Evolutionary conservation across 1,139 yeast species (phyloP).

Genomic region (Yamadazyma taylorii): DNA sequence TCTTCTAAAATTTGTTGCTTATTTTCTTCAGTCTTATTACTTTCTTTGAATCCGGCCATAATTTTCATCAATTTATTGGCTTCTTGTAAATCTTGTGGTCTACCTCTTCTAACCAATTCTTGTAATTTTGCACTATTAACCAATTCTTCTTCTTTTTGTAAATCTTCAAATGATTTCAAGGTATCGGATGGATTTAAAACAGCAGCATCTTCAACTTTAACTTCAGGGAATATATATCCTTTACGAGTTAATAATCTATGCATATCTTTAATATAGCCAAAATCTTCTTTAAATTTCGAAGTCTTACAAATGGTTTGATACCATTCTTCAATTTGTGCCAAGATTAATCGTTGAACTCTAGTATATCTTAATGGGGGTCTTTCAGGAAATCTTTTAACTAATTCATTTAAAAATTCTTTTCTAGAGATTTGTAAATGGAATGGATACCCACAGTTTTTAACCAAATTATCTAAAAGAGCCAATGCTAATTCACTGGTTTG

Average conservation of each 20-base stretch:
- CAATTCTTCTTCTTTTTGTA: conserved; percentile 87
- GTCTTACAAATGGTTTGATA: conserved; percentile 92
- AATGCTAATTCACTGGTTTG: conserved; percentile 67
- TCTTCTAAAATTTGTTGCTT: conserved; percentile 82
- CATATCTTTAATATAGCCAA: conserved; percentile 93
- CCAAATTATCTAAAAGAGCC: conserved; percentile 77
- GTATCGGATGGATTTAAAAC: conserved; percentile 92
- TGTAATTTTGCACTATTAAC: conserved; percentile 95
- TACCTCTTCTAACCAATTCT: conserved; percentile 92
- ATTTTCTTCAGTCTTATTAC: conserved; percentile 58
- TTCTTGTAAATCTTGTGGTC: conserved; percentile 92
- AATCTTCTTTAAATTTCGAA: conserved; percentile 85
- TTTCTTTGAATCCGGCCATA: conserved; percentile 97
- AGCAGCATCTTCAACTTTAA: conserved; percentile 87
- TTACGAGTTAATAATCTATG: conserved; percentile 84
- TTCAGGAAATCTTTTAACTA: conserved; percentile 92
- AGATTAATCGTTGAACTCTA: conserved; percentile 76
- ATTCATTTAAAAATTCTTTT: conserved; percentile 89
- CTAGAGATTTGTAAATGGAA: conserved; percentile 92
- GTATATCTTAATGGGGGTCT: conserved; percentile 87
- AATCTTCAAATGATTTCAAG: conserved; percentile 83
- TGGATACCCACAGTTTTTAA: conserved; percentile 97
- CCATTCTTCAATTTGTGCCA: conserved; percentile 97
- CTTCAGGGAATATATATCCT: conserved; percentile 89
- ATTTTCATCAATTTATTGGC: conserved; percentile 96